Evolutionary conservation across 768 basidiomycete species (phyloP).

Genomic region (Strobilomyces confusus): DNA sequence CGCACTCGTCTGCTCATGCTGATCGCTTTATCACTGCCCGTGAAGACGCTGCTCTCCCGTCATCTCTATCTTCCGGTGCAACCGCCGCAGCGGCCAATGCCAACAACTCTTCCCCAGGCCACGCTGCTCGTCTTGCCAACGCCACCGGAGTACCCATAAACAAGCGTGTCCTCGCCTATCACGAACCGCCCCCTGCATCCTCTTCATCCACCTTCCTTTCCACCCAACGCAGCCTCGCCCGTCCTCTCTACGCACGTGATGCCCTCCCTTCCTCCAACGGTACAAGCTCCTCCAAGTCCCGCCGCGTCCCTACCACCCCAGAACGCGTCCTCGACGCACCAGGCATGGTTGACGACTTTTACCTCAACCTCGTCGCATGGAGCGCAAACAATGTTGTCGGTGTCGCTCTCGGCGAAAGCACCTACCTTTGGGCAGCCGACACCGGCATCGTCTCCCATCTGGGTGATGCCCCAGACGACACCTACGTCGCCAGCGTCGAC

Average conservation of each 20-base stretch:
- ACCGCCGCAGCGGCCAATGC: slow-evolving; percentile 32
- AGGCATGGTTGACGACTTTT: slow-evolving; percentile 92
- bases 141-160: slow-evolving; percentile 75
- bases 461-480: slow-evolving; percentile 69
- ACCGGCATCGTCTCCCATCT: slow-evolving; percentile 79
- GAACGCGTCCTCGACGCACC: slow-evolving; percentile 96
- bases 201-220: slow-evolving; percentile 72
- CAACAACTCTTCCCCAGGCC: slow-evolving; percentile 62
- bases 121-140: slow-evolving; percentile 72
- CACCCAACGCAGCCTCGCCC: slow-evolving; percentile 72
- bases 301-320: slow-evolving; percentile 82
- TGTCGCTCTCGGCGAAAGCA: slow-evolving; percentile 81
- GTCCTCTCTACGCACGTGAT: slow-evolving; percentile 70
- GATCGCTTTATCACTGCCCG: slow-evolving; percentile 73
- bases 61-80: slow-evolving; percentile 61
- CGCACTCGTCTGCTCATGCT: slow-evolving; percentile 43
- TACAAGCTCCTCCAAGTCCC: slow-evolving; percentile 60
- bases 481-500: slow-evolving; percentile 72
- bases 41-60: slow-evolving; percentile 51
- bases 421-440: slow-evolving; percentile 94
- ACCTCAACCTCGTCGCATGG: slow-evolving; percentile 93
- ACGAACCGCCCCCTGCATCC: slow-evolving; percentile 78
- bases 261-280: slow-evolving; percentile 62
- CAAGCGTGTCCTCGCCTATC: slow-evolving; percentile 82
- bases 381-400: slow-evolving; percentile 81